phyloP scores from a whole-genome alignment of 192 early-diverging fungal genomes.

The Entomortierella chlamydospora region DNA sequence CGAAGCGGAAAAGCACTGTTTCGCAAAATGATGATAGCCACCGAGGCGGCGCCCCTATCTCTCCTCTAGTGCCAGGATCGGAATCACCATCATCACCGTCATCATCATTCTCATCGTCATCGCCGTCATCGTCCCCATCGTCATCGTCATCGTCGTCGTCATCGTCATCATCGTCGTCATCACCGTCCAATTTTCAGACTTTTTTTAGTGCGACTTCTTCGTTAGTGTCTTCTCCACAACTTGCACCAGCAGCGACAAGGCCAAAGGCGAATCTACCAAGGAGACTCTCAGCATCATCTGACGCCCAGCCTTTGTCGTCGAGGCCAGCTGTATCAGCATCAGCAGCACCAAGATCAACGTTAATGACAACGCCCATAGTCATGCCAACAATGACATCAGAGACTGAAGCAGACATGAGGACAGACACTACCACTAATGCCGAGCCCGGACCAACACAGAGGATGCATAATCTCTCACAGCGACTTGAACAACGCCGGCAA shows the following conservation, averaged over 20 bases:
- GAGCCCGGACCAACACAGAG: too few relatives aligned
- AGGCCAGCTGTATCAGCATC: too few relatives aligned
- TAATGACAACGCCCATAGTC: not conserved
- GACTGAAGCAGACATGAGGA: not conserved
- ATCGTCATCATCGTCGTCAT: not conserved
- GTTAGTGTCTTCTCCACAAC: not conserved
- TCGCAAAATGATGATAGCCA: not conserved
- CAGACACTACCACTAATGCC: too few relatives aligned
- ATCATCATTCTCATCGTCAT: not conserved
- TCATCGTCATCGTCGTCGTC: slow-evolving; percentile 1
- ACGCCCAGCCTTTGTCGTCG: not conserved
- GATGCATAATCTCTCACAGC: not conserved
- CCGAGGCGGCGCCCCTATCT: too few relatives aligned
- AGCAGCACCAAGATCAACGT: too few relatives aligned
- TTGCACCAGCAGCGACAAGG: not conserved
- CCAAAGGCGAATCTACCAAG: not conserved
- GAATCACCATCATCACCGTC: not conserved
- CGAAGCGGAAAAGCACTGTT: not conserved
- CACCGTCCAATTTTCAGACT: not conserved
- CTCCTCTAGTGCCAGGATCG: too few relatives aligned
- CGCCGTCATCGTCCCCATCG: not conserved
- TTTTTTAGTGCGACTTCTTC: not conserved
- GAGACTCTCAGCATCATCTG: not conserved
- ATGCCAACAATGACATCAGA: not conserved
- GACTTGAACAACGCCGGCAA: not conserved